Evolutionary conservation across 2,329 filamentous ascomycete species (phyloP), one percentile per base, ranked within the genome.

Genomic region (Cladosporium sp.): DNA sequence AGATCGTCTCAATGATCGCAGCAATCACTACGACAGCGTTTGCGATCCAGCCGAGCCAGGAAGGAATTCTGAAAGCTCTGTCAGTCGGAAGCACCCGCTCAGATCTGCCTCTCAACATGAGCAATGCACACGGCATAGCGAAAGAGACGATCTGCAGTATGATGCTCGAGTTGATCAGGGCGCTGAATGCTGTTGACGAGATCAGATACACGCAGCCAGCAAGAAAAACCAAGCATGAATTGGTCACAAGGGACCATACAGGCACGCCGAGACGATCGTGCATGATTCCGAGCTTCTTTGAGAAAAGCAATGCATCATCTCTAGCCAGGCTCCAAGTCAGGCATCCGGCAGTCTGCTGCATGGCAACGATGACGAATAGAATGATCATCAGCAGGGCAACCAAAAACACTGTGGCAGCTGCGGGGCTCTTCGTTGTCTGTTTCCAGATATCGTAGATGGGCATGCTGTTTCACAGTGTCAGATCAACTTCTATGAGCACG

Each of bases 271-370:
- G 81, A 1, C 66, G 76, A 64, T 79, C 77, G 72, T 83, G 81
- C 68, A 88, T 84, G 24, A 70, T 74, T n/a, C 80, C 76, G 59
- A 87, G 82, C 74, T 84, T 77, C 26, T 72, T 65, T 2, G 81
- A 81, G 71, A 86, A 83, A 0, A 86, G 85, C 5, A 86, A 85
- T 11, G 85, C 86, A 32, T 83, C 82, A 72, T 88, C 86, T 32
- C 85, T 83, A 38, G 85, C 83, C 15, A 85, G 75, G 1, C 81
- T 79, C 83, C 83, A 84, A 72, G 82, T 83, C 77, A 68, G 59
- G n/a, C 68, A 69, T 26, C 65, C 59, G 38, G 68, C 64, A 49
- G 85, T 86, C 36, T 66, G 65, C 10, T 58, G 52, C 30, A 58
- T 58, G 28, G 49, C 49, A 30, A 52, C 49, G 11, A 52, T 52